Evolutionary conservation across 768 basidiomycete species (phyloP).

Genomic region (Chlorophyllum brunneum): DNA sequence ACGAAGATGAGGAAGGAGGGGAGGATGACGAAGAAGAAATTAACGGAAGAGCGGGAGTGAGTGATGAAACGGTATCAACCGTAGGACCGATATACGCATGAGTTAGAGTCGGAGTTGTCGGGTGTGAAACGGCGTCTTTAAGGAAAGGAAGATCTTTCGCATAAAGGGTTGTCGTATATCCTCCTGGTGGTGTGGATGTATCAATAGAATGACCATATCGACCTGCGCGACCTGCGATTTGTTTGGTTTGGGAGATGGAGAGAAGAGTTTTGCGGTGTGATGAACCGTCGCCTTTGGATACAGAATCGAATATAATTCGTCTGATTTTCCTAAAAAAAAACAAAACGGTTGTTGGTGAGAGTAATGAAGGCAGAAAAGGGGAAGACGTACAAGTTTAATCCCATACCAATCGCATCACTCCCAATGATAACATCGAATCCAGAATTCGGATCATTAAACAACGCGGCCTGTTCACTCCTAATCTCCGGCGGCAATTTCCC

Average conservation of each 20-base stretch:
- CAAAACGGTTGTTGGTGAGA: too few relatives aligned
- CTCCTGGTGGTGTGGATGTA: slow-evolving; percentile 10
- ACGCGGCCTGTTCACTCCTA: slow-evolving; percentile 83
- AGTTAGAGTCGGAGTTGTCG: slow-evolving; percentile 41
- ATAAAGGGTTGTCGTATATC: slow-evolving; percentile 14
- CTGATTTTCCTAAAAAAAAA: slow-evolving; percentile 23
- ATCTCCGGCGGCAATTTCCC: slow-evolving; percentile 86
- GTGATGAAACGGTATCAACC: slow-evolving; percentile 11
- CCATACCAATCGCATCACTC: slow-evolving; percentile 96
- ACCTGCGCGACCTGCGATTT: slow-evolving; percentile 18
- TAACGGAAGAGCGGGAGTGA: slow-evolving; percentile 38
- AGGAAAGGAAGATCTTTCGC: slow-evolving; percentile 29
- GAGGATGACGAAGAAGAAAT: neutral
- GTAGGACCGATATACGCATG: slow-evolving; percentile 44
- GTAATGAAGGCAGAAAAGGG: neutral
- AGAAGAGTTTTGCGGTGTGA: neutral
- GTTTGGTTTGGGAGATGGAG: slow-evolving; percentile 17
- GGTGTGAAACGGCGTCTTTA: slow-evolving; percentile 45
- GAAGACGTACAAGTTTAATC: slow-evolving; percentile 76
- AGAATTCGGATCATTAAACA: slow-evolving; percentile 86
- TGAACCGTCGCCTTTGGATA: neutral
- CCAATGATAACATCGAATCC: slow-evolving; percentile 88
- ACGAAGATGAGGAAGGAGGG: neutral
- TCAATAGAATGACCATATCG: slow-evolving; percentile 13
- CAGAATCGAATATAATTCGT: slow-evolving; percentile 23